Evolutionary conservation across 495 filamentous ascomycete genomes (phyloP), one percentile per base, ranked within the genome.

Genomic region (Neurospora sp.): DNA sequence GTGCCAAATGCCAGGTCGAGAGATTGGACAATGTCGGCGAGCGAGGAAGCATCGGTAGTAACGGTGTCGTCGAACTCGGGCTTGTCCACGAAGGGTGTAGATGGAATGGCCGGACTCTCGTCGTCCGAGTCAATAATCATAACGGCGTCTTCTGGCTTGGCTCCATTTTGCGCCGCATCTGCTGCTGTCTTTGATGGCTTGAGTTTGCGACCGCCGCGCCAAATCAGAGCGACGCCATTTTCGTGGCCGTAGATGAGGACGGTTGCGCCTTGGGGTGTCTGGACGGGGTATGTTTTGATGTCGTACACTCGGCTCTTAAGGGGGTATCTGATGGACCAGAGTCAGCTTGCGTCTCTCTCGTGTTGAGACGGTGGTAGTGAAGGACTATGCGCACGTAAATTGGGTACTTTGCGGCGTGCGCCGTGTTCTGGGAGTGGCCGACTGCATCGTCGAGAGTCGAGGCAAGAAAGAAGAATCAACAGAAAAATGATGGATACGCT

Each of bases 61-160:
- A 81, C 71, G 44, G 75, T 77, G 69, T 88, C 84, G 73, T 87
- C 81, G 69, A 86, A 84, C 37, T 86, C 79, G 66, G 85, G 85
- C 70, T 87, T 80, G 74, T 85, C 82, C 66, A 81, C 76, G 61
- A 84, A 85, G 1, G 76, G 38, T 3, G 74, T 71, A 9, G 75
- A 18, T 6, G 75, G 37, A 9, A 74, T 75, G 37, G 75, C 72
- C 5, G 81, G 70, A 12, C 82, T 81, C 68, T 95, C 93, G 41
- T 94, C 92, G 74, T 96, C 92, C 0, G 92, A 94, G 78, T 93
- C 91, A 48, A 93, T 87, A 44, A 93, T 86, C 88, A 96, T 93
- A 40, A 94, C 84, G 2, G 86, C 84, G 77, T 93, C 89, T 22
- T 83, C 81, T 22, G 84, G 69, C 39, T 68, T 75, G 0, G 78